Evolutionary conservation across 306 rosid genomes (phyloP), one percentile per base, ranked within the genome.

Genomic region (Prunus salicina): DNA sequence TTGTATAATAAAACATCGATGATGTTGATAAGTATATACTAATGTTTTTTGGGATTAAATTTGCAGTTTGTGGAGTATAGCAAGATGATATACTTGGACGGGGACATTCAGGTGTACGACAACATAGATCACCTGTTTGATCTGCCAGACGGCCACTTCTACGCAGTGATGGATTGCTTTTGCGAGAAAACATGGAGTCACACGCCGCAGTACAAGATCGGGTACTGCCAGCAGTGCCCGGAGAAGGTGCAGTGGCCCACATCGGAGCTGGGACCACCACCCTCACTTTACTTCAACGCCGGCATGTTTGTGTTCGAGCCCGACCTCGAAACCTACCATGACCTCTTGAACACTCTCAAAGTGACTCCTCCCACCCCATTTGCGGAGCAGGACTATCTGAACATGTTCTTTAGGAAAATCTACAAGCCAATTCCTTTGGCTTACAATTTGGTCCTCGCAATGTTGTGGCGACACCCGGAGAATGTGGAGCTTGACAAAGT

Each of bases 381-480:
- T 30, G 97, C 97, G 0, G 97, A 93, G 24, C 97, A 92, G 74
- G 97, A 90, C 45, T 93, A 87, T 66, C 76, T 93, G 84, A 93
- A 93, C 78, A 79, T 84, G 88, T 93, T 83, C 53, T 93, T 93
- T 5, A 71, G 81, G 61, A 74, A 85, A 46, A 53, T 87, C 6
- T 93, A 89, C 75, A 85, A 74, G 45, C 94, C 96, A 0, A 90
- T 93, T 0, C 84, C 97, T 12, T 8, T 60, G 45, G 69, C 53
- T 3, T 93, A 88, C 64, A 93, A 93, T 49, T 83, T 93, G 6
- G 96, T 93, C 0, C 81, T 88, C 1, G 93, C 97, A 0, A 87
- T 93, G 97, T 47, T 93, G 16, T 93, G 97, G 97, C 93, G 93
- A 6, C 97, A 92, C 70, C 96, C 96, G 0, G 90, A 89, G 43